Base-by-base conservation (phyloP, 805 yeast species). In the Zygosaccharomyces kombuchaensis region DNA sequence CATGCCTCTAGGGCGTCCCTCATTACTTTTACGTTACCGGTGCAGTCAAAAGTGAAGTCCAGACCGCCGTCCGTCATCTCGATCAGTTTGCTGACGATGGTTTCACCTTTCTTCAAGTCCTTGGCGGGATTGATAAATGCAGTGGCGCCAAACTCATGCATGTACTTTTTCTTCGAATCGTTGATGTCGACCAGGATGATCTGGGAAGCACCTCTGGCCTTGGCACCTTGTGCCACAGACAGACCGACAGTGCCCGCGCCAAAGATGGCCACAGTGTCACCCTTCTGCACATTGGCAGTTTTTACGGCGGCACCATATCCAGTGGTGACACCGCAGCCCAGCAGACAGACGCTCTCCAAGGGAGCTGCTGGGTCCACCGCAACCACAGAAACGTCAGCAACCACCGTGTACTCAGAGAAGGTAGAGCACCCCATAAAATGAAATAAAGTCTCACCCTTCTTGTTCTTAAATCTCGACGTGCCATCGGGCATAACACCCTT, bases 341-440 rank as follows among this genome's bases (percentile, higher is more conserved):
- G 78, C 67, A 95, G 72, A 74, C 98, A 89, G 32, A 90, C 85
- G 63, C 84, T 80, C 63, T 87, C 96, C 66, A 82, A 75, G 51
- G 87, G 85, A 48, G 96, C 97, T 54, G 78, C 69, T 48, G 84
- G 82, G 67, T 88, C 81, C 54, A 93, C 87, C 13, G 96, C 93
- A 47, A 90, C 99, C 37, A 93, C 87, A 9, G 97, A 89, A 48
- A 93, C 93, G 67, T 93, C 98, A 35, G 98, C 96, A 36, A 93
- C 96, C 46, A 93, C 99, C 10, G 99, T 91, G 69, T 93, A 93
- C 73, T 93, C 95, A 31, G 96, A 82, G 70, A 93, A 93, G 23
- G 97, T 86, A 29, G 98, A 91, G 69, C 96, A 87, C 40, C 99
- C 99, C 99, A 93, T 93, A 69, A 87, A 93, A 70, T 93, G 98